These are phyloP conservation scores for Cystobasidiaceae sp. DNA, from an alignment of 1,284 basidiomycete genomes.

Conservation along the genomic window DNA sequence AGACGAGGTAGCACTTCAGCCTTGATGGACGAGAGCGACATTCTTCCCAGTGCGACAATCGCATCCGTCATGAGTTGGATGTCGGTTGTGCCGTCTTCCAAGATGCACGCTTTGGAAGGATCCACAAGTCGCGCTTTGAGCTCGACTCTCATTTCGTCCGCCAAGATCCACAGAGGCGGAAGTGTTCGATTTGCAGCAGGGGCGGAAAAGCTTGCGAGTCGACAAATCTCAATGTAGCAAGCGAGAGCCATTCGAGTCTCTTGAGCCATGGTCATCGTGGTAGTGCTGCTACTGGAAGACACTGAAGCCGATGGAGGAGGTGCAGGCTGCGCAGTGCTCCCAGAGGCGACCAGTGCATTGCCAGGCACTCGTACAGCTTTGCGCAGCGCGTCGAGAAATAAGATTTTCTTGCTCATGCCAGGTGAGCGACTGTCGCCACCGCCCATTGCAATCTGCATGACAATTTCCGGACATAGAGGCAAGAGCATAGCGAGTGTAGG, in stretches of 20 bases:
- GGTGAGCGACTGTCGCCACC: conserved; percentile 16
- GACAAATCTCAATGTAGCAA: conserved; percentile 12
- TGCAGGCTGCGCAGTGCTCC: too few species aligned
- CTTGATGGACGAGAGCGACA: background rate
- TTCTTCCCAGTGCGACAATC: background rate
- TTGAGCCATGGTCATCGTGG: background rate
- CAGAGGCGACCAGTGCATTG: too few species aligned
- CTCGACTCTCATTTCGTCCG: conserved; percentile 22
- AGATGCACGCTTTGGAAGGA: background rate
- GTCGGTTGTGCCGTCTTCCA: background rate
- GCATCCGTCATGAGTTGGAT: background rate
- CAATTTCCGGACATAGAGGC: conserved; percentile 12
- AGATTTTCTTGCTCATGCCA: conserved; percentile 15
- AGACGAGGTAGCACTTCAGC: conserved; percentile 9
- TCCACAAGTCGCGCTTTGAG: conserved; percentile 4
- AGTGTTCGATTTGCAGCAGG: background rate
- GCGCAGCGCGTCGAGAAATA: conserved; percentile 4
- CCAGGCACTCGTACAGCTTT: background rate
- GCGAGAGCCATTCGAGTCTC: conserved; percentile 6
- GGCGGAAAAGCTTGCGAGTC: conserved; percentile 7
- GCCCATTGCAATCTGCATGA: conserved; percentile 22
- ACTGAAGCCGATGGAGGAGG: background rate
- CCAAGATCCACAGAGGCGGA: conserved; percentile 14
- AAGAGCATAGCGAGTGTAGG: conserved; percentile 13
- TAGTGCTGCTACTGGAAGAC: background rate